Conservation (phyloP, 1,139 yeast genomes). For the Schizosaccharomyces versatilis region DNA sequence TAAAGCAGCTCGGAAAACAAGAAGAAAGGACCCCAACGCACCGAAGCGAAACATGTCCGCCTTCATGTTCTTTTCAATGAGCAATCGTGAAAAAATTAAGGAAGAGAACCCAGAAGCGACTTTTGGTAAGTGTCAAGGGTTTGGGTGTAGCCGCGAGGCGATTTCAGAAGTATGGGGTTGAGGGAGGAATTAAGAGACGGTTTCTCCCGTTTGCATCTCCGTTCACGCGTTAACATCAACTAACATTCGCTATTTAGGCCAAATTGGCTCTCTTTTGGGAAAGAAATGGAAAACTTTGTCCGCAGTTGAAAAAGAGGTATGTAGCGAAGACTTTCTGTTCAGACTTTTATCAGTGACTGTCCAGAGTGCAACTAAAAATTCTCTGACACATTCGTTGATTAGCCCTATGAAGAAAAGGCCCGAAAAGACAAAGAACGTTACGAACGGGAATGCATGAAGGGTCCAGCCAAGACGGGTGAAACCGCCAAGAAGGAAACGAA, state of each 20-base stretch:
- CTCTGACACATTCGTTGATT: no score
- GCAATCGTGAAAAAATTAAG: conserved; percentile 83
- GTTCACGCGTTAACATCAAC: no score
- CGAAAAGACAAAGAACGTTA: conserved; percentile 92
- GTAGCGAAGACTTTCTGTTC: no score
- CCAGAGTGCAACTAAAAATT: no score
- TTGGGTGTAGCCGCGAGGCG: no score
- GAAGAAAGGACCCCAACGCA: conserved; percentile 64
- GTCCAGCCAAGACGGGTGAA: no score
- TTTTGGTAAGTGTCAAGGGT: conserved; percentile 31
- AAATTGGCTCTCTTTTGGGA: conserved; percentile 78
- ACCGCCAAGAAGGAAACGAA: no score
- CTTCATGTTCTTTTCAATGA: conserved; percentile 96
- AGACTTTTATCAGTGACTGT: no score
- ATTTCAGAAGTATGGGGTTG: no score
- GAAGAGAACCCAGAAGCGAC: conserved; percentile 86
- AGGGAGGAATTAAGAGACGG: no score
- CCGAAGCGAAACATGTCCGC: conserved; percentile 97
- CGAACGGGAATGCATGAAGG: conserved; percentile 33
- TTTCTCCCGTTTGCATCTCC: no score
- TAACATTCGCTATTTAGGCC: conserved; percentile 18
- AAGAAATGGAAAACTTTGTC: conserved; percentile 85
- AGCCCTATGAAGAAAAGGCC: conserved; percentile 60
- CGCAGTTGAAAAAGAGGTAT: conserved; percentile 41
- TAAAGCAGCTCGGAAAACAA: background rate